phyloP scores from a whole-genome alignment of 768 basidiomycete genomes.

The Pleurotus ostreatus region DNA sequence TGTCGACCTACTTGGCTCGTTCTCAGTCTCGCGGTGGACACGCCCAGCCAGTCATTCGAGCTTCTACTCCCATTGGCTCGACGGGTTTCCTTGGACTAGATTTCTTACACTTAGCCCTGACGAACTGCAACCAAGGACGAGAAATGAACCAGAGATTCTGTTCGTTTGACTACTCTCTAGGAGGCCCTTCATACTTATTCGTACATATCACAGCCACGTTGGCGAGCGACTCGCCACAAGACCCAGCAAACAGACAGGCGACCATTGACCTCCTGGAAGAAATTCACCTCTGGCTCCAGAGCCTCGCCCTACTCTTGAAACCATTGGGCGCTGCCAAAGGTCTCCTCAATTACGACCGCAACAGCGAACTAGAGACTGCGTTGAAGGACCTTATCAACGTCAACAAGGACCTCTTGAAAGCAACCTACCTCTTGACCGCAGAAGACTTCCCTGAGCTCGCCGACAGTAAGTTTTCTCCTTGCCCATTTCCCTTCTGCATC shows the following conservation, averaged over 20 bases:
- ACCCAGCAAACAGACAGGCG: too few relatives aligned
- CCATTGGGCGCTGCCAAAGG: constrained; percentile 42
- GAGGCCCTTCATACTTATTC: too few relatives aligned
- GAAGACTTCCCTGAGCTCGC: constrained; percentile 39
- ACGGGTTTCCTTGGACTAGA: too few relatives aligned
- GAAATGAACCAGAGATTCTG: too few relatives aligned
- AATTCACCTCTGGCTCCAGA: not conserved
- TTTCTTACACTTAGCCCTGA: too few relatives aligned
- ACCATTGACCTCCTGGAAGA: too few relatives aligned
- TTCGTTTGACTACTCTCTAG: too few relatives aligned
- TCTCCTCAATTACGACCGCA: constrained; percentile 44
- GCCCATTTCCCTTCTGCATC: not conserved
- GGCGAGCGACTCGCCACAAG: too few relatives aligned
- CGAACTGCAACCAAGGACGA: too few relatives aligned
- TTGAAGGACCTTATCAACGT: constrained; percentile 47
- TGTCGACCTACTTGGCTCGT: not conserved
- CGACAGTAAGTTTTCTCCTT: not conserved
- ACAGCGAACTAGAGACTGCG: constrained; percentile 38
- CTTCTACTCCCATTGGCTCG: too few relatives aligned
- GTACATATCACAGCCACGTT: too few relatives aligned
- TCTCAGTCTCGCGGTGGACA: not conserved
- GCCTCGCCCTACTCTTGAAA: constrained; percentile 22
- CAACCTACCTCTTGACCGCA: constrained; percentile 25
- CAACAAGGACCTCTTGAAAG: constrained; percentile 40
- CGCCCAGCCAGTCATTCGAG: not conserved